Percentiles rank a stretch among this genome's conserved stretches.
These are phyloP conservation scores for Boletus fagicola DNA, from an alignment of 768 basidiomycete species.

Conservation along the genomic window DNA sequence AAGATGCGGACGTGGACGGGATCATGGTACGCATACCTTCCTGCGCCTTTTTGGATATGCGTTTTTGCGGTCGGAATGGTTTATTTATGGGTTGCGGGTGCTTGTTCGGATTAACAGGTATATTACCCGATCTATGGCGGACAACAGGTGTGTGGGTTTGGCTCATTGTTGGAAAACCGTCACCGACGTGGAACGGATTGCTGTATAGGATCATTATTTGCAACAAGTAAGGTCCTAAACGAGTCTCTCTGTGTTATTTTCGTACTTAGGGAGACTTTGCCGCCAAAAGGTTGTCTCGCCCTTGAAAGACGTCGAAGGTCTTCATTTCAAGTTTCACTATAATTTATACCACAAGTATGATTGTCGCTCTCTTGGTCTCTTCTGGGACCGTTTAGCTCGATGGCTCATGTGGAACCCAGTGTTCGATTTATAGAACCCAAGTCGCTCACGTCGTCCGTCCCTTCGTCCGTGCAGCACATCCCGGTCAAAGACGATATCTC, in stretches of 20 bases:
- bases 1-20: slow-evolving; percentile 79
- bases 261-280: neutral
- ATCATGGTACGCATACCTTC: slow-evolving; percentile 73
- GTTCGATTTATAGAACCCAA: slow-evolving; percentile 88
- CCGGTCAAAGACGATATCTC: slow-evolving; percentile 55
- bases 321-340: slow-evolving; percentile 94
- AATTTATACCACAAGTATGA: slow-evolving; percentile 92
- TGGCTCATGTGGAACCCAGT: slow-evolving; percentile 41
- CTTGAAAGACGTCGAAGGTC: slow-evolving; percentile 95
- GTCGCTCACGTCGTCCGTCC: slow-evolving; percentile 54
- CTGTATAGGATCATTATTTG: slow-evolving; percentile 83
- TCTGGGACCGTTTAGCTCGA: neutral
- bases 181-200: slow-evolving; percentile 6
- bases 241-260: neutral
- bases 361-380: neutral
- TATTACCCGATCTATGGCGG: slow-evolving; percentile 96
- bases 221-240: slow-evolving; percentile 64
- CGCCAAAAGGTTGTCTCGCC: slow-evolving; percentile 79
- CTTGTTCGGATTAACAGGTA: slow-evolving; percentile 47
- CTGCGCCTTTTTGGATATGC: neutral
- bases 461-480: slow-evolving; percentile 30
- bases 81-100: neutral
- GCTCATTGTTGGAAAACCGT: neutral
- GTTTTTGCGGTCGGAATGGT: neutral
- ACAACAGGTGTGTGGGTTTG: slow-evolving; percentile 59